A percentile compares a stretch with the other conserved stretches of the same genome.
phyloP scores from a whole-genome alignment of 2,329 filamentous ascomycete species.

The Periglandula ipomoeae region DNA sequence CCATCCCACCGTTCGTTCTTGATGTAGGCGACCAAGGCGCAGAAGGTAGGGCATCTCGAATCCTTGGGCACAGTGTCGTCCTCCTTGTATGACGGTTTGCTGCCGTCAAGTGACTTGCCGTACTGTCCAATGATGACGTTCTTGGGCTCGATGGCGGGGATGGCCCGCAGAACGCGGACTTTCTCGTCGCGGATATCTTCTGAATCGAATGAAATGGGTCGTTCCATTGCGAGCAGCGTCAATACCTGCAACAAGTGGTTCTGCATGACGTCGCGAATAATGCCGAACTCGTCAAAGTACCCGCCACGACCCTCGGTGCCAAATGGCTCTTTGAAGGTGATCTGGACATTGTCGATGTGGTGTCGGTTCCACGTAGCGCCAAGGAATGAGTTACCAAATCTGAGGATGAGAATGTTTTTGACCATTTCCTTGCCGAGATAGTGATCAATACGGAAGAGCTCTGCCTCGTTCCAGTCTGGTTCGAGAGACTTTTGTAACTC shows the following conservation, averaged over 20 bases:
- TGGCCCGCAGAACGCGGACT: slow-evolving; percentile 87
- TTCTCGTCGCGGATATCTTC: slow-evolving; percentile 99
- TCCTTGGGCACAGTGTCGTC: slow-evolving; percentile 97
- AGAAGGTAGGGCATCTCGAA: slow-evolving; percentile 96
- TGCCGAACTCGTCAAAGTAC: slow-evolving; percentile 99
- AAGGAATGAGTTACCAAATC: slow-evolving; percentile 98
- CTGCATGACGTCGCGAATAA: slow-evolving; percentile 99
- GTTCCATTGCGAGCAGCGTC: slow-evolving; percentile 94
- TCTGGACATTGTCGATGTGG: slow-evolving; percentile 98
- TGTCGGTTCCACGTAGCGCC: slow-evolving; percentile 98
- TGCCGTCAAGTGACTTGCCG: slow-evolving; percentile 89
- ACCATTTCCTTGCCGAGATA: slow-evolving; percentile 99
- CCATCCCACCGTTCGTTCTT: slow-evolving; percentile 99
- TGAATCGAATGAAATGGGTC: slow-evolving; percentile 93
- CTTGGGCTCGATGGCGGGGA: slow-evolving; percentile 94
- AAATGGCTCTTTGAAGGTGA: slow-evolving; percentile 99
- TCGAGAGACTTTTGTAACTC: slow-evolving; percentile 91
- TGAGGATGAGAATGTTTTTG: slow-evolving; percentile 96
- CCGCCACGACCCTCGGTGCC: slow-evolving; percentile 95
- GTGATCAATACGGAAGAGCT: slow-evolving; percentile 98
- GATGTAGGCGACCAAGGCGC: slow-evolving; percentile 93
- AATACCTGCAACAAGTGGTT: slow-evolving; percentile 97
- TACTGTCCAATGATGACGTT: slow-evolving; percentile 99
- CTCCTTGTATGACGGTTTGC: slow-evolving; percentile 96
- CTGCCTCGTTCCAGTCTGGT: slow-evolving; percentile 97